Evolutionary conservation across 2,329 filamentous ascomycete species (phyloP), one percentile per base, ranked within the genome.

Genomic region (Cercospora sp.): DNA sequence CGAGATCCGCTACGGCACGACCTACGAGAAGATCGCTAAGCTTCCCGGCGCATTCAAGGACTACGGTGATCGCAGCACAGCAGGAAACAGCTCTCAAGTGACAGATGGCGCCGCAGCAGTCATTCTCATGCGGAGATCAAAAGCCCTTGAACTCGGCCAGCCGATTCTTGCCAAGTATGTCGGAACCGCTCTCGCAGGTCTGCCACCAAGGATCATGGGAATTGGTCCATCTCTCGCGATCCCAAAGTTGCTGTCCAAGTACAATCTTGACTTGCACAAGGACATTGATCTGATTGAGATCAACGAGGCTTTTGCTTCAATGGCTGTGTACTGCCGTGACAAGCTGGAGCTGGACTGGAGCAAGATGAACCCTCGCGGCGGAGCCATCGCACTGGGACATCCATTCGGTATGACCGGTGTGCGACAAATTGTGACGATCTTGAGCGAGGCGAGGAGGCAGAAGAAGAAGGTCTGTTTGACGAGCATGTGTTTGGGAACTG

Each of bases 281-380:
- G 92, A 97, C 66, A 87, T 97, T 0, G 86, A 90, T 53, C 83
- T 94, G 10, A 97, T 93, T 92, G 94, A 97, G 84, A 90, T 97
- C 79, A 97, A 97, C 79, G 94, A 97, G 86, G 87, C 87, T 6
- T 89, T 89, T 76, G 87, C 86, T 12, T 86, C 83, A 58, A 87
- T 89, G 76, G 85, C 86, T 36, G 75, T 89, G 61, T 87, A 97
- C 81, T 94, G 90, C 73, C 80, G 94, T 51, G 84, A 92, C 66
- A 86, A 88, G 75, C 78, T 94, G 9, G 90, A 88, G 0, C 80
- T 94, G n/a, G 88, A 89, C 72, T 81, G 86, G 66, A 87, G 88
- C 8, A 89, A 86, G 80, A 90, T 97, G 26, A 97, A 97, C 80
- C 93, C 93, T 0, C 92, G 95, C 73, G 94, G 94, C 67, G 94